Evolutionary conservation across 139 green algal genomes (phyloP).

Genomic region (Yamagishiella unicocca): DNA sequence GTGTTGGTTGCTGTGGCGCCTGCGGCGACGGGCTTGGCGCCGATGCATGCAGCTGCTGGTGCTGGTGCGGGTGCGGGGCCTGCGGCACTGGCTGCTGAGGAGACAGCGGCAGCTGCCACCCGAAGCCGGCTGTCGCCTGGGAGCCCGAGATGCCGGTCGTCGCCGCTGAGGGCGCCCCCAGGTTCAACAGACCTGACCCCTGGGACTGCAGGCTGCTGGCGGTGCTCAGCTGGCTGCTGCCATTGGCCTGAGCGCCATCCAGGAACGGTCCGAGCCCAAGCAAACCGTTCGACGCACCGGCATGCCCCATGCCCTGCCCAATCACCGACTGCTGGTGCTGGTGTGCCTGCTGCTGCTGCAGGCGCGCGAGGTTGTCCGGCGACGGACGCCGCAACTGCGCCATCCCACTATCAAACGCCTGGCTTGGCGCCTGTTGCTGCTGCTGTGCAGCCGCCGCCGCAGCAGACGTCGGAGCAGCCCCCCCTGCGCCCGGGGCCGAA

Average conservation of each 20-base stretch:
- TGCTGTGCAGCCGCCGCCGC: not conserved
- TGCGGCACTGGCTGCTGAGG: constrained; percentile 6
- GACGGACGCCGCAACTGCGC: constrained; percentile 10
- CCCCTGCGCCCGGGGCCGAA: not conserved
- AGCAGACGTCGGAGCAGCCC: not conserved
- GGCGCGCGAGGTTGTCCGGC: not conserved
- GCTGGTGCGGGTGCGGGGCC: constrained; percentile 2
- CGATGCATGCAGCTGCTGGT: not conserved
- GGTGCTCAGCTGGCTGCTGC: not conserved
- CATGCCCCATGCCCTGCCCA: not conserved
- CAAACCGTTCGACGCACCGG: not conserved
- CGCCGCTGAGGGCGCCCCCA: not conserved
- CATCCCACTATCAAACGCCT: not conserved
- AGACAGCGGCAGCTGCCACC: constrained; percentile 40
- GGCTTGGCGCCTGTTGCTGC: not conserved
- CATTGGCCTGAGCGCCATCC: not conserved
- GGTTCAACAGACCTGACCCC: not conserved
- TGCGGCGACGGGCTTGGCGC: constrained; percentile 11
- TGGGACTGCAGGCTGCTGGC: constrained; percentile 28
- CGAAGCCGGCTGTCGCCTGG: constrained; percentile 36
- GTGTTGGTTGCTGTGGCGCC: not conserved
- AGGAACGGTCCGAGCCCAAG: not conserved
- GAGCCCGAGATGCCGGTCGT: not conserved
- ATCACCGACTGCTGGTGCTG: not conserved
- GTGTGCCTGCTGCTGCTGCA: not conserved